A percentile compares a stretch with the other conserved stretches of the same genome.
These are phyloP conservation scores for Salmacisia buchloeana DNA, from an alignment of 1,284 basidiomycete species.

Conservation along the genomic window DNA sequence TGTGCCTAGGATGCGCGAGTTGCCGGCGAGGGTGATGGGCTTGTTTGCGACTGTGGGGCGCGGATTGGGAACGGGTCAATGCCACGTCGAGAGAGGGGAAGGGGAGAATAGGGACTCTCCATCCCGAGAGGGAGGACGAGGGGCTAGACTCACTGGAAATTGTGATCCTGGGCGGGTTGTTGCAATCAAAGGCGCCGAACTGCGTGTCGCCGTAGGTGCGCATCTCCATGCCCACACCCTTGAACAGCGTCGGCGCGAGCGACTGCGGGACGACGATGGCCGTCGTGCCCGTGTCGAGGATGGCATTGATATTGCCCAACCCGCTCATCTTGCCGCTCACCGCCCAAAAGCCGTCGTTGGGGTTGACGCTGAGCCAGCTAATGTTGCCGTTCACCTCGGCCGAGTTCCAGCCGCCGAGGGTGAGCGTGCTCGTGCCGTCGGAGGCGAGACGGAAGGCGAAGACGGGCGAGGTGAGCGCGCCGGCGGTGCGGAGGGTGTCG, in stretches of 20 bases:
- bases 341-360: constrained; percentile 45
- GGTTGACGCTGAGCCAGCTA: constrained; percentile 51
- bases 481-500: not conserved
- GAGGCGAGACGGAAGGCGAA: not conserved
- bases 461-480: not conserved
- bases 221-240: constrained; percentile 53
- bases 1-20: not conserved
- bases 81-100: not conserved
- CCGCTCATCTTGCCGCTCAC: constrained; percentile 29
- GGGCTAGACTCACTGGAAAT: not conserved
- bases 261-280: constrained; percentile 51
- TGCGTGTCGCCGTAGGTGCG: constrained; percentile 42
- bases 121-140: not conserved
- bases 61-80: not conserved
- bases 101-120: not conserved
- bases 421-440: not conserved
- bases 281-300: constrained; percentile 58
- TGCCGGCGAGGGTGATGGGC: not conserved
- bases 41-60: not conserved
- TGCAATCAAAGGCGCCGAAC: constrained; percentile 49
- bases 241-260: constrained; percentile 54
- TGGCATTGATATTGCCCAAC: constrained; percentile 52
- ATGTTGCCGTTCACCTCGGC: constrained; percentile 38
- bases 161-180: constrained; percentile 30
- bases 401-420: constrained; percentile 51